These are phyloP conservation scores for Albizia julibrissin DNA, from an alignment of 306 rosid species.

Conservation along the genomic window DNA sequence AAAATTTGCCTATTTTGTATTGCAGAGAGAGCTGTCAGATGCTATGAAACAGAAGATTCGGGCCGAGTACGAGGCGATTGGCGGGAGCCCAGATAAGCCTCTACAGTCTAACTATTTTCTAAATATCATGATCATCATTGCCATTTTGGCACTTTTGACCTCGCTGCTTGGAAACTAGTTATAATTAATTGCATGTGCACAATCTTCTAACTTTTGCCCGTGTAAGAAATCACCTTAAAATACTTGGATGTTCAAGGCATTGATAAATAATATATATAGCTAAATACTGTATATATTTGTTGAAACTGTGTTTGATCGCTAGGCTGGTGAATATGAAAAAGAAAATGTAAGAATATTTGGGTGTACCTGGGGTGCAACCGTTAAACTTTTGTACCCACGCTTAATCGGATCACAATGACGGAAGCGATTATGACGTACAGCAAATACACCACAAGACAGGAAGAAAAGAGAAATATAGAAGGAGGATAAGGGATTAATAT, in stretches of 20 bases:
- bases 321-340: background rate
- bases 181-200: constrained; percentile 12
- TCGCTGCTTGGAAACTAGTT: constrained; percentile 69
- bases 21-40: constrained; percentile 93
- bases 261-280: background rate
- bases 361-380: too few relatives aligned
- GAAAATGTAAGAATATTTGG: too few relatives aligned
- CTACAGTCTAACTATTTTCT: constrained; percentile 83
- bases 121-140: constrained; percentile 74
- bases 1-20: constrained; percentile 70
- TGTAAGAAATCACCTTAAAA: background rate
- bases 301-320: background rate
- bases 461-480: too few relatives aligned
- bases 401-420: too few relatives aligned
- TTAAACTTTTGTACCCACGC: too few relatives aligned
- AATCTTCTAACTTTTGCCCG: background rate
- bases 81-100: constrained; percentile 98
- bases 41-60: constrained; percentile 94
- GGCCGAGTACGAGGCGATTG: constrained; percentile 81
- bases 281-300: background rate
- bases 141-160: constrained; percentile 84
- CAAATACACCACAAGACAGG: too few relatives aligned
- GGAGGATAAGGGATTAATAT: too few relatives aligned
- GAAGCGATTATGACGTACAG: too few relatives aligned
- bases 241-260: constrained; percentile 2